phyloP scores from a whole-genome alignment of 164 flowering plant genomes.

The Akebia trifoliata region DNA sequence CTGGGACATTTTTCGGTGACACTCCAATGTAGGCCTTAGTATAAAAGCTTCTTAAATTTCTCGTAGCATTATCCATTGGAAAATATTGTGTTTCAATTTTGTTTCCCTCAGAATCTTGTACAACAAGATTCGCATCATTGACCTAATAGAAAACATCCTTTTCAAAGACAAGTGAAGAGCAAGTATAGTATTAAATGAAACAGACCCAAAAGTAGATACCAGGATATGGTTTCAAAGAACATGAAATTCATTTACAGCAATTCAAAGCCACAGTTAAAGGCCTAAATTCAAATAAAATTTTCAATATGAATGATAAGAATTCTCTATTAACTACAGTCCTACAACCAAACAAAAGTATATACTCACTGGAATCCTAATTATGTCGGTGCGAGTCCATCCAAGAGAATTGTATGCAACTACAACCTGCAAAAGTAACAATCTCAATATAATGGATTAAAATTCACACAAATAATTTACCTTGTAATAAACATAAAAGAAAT shows the following conservation, averaged over 20 bases:
- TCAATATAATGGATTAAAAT: not conserved
- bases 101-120: constrained; percentile 61
- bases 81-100: constrained; percentile 50
- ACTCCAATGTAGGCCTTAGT: constrained; percentile 57
- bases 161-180: no score
- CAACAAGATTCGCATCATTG: constrained; percentile 43
- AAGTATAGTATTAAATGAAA: no score
- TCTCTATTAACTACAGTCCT: not conserved
- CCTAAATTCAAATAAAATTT: not conserved
- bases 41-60: constrained; percentile 55
- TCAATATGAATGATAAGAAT: not conserved
- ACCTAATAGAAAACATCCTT: constrained; percentile 56
- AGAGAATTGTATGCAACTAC: constrained; percentile 85
- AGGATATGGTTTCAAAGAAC: not conserved
- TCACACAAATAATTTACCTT: not conserved
- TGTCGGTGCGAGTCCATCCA: constrained; percentile 75
- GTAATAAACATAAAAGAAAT: not conserved
- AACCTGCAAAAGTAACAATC: constrained; percentile 41
- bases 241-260: not conserved
- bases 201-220: no score
- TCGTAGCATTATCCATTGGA: constrained; percentile 54
- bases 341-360: constrained; percentile 4
- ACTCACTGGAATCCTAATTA: constrained; percentile 78
- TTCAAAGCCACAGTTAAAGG: not conserved
- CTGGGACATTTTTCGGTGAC: constrained; percentile 37